Percentiles rank a stretch among this genome's conserved stretches.
Evolutionary conservation across 305 asterid species (phyloP).

Genomic region (Galium porrigens): DNA sequence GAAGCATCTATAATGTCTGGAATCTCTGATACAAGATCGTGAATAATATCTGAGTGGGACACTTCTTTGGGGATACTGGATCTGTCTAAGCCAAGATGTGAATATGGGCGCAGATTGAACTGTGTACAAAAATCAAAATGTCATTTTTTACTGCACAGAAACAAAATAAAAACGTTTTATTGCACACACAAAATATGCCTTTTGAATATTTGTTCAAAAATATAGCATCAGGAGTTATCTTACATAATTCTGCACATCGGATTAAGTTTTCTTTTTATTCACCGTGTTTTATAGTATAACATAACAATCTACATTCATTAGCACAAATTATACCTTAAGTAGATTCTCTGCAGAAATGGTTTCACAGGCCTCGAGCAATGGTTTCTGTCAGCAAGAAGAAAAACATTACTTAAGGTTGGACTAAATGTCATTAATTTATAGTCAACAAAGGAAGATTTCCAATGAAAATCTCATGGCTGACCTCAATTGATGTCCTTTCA

Average conservation of each 20-base stretch:
- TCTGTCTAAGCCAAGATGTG: conserved; percentile 70
- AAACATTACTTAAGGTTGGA: conserved; percentile 13
- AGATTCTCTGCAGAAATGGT: conserved; percentile 72
- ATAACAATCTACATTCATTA: conserved; percentile 1
- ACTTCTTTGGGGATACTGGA: conserved; percentile 41
- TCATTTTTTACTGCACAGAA: conserved; percentile 6
- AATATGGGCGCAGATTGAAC: conserved; percentile 68
- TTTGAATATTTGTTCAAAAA: background rate
- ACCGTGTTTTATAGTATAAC: background rate
- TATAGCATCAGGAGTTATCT: background rate
- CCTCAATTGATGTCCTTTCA: conserved; percentile 27
- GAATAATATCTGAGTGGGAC: conserved; percentile 40
- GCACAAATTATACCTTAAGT: conserved; percentile 50
- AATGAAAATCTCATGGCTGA: conserved; percentile 12
- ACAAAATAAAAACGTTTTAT: background rate
- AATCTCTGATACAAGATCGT: conserved; percentile 52
- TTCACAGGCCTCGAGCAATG: conserved; percentile 23
- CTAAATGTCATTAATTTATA: background rate
- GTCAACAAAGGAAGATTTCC: background rate
- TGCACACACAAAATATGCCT: background rate
- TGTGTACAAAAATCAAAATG: conserved; percentile 19
- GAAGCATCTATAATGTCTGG: conserved; percentile 61
- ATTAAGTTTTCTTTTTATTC: background rate
- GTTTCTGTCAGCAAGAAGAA: conserved; percentile 32
- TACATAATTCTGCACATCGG: background rate